Evolutionary conservation across 495 filamentous ascomycete species (phyloP).

Genomic region (Lineolata rhizophorae): DNA sequence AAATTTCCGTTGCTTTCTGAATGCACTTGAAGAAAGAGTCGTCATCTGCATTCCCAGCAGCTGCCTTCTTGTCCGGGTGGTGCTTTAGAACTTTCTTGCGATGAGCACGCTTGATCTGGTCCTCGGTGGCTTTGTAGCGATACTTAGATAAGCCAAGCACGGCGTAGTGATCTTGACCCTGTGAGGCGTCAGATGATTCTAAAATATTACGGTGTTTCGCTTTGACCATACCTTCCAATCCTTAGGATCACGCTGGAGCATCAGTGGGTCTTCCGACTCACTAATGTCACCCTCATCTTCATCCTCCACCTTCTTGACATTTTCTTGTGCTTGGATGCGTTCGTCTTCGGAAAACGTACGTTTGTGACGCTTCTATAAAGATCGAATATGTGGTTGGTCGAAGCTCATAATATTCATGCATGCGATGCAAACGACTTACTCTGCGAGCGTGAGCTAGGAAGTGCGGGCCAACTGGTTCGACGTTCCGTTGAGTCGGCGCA

Average conservation of each 20-base stretch:
- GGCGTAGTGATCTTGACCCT: conserved; percentile 95
- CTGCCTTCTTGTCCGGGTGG: conserved; percentile 96
- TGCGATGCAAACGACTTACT: no score
- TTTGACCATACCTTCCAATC: conserved; percentile 72
- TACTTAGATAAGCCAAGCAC: conserved; percentile 85
- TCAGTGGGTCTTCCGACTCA: conserved; percentile 76
- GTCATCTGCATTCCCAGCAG: conserved; percentile 66
- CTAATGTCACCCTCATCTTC: conserved; percentile 76
- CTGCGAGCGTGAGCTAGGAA: conserved; percentile 94
- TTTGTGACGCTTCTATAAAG: conserved; percentile 80
- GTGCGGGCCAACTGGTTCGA: conserved; percentile 91
- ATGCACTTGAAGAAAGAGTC: conserved; percentile 99
- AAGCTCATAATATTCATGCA: conserved; percentile 26
- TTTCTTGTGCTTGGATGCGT: conserved; percentile 81
- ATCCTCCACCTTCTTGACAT: conserved; percentile 86
- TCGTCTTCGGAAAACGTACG: conserved; percentile 98
- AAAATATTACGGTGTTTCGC: background rate
- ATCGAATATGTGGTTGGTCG: conserved; percentile 18
- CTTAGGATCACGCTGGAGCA: conserved; percentile 83
- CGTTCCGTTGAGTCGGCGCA: conserved; percentile 49
- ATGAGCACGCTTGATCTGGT: conserved; percentile 96
- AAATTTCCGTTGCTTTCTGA: conserved; percentile 88
- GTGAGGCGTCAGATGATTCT: conserved; percentile 3
- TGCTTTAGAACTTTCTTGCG: conserved; percentile 98
- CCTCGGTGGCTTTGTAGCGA: conserved; percentile 76